Evolutionary conservation across 371 early-diverging fungal genomes (phyloP).

Genomic region (Apophysomyces sp.): DNA sequence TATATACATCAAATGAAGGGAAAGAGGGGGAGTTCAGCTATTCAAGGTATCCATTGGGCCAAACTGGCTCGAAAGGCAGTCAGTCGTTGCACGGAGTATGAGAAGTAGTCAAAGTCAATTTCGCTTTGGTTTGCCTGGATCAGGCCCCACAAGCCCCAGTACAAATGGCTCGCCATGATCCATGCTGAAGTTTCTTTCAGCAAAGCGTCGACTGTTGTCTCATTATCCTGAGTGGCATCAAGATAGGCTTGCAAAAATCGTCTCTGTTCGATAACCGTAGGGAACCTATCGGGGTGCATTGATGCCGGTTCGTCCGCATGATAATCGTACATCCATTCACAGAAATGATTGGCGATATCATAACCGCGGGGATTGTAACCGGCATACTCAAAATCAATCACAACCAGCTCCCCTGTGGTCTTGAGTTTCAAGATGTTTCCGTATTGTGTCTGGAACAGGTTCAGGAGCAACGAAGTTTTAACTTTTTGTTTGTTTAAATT

Average conservation of each 20-base stretch:
- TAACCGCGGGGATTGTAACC: constrained; percentile 84
- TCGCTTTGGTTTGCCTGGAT: constrained; percentile 72
- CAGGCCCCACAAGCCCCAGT: constrained; percentile 88
- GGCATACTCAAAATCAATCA: constrained; percentile 85
- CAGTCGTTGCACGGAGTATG: constrained; percentile 69
- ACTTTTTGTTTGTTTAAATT: neutral
- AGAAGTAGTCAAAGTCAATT: constrained; percentile 83
- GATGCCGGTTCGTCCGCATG: constrained; percentile 61
- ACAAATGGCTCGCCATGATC: constrained; percentile 65
- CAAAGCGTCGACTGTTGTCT: constrained; percentile 22
- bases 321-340: constrained; percentile 89
- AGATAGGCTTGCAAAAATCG: constrained; percentile 72
- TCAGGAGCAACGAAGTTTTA: neutral
- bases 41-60: constrained; percentile 21
- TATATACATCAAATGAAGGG: too few species aligned
- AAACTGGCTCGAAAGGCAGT: constrained; percentile 43
- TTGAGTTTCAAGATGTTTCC: constrained; percentile 36
- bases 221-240: constrained; percentile 21
- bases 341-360: constrained; percentile 89
- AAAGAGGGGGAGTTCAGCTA: neutral
- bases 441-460: constrained; percentile 28
- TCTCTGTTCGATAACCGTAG: constrained; percentile 58
- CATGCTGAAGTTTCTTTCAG: constrained; percentile 47
- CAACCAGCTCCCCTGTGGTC: constrained; percentile 23
- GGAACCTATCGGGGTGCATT: constrained; percentile 50